phyloP scores from a whole-genome alignment of 495 filamentous ascomycete species.

The Aspergillus haitiensis region DNA sequence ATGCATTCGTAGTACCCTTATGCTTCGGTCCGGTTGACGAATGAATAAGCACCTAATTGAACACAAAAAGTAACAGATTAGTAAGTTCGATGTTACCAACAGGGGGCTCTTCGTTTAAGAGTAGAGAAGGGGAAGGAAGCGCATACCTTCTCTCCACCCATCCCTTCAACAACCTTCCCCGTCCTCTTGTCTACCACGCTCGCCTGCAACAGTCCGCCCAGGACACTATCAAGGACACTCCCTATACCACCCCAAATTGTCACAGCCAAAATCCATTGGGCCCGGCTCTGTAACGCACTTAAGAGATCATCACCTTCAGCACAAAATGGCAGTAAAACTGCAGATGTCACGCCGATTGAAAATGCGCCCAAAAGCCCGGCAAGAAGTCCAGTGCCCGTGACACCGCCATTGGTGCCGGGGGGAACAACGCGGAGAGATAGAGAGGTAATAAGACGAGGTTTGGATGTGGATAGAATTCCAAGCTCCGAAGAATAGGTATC shows the following conservation, averaged over 20 bases:
- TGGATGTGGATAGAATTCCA: conserved; percentile 76
- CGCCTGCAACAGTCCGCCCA: conserved; percentile 82
- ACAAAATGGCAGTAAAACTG: conserved; percentile 71
- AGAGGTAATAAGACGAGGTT: conserved; percentile 85
- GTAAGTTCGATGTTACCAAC: background rate
- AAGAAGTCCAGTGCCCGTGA: conserved; percentile 68
- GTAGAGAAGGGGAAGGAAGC: conserved; percentile 28
- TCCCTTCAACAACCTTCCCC: conserved; percentile 87
- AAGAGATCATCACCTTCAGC: conserved; percentile 40
- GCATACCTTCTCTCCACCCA: conserved; percentile 73
- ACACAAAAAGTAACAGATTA: background rate
- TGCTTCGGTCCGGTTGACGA: background rate
- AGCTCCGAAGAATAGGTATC: conserved; percentile 97
- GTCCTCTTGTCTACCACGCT: conserved; percentile 81
- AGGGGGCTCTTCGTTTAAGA: conserved; percentile 4
- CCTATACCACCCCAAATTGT: conserved; percentile 73
- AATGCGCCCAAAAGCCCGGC: conserved; percentile 77
- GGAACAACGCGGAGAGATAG: conserved; percentile 73
- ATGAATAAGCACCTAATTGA: conserved; percentile 37
- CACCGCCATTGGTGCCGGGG: conserved; percentile 88
- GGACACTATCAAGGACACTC: conserved; percentile 78
- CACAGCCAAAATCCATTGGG: conserved; percentile 58
- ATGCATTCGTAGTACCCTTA: background rate
- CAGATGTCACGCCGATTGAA: conserved; percentile 64
- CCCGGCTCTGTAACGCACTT: conserved; percentile 45